Evolutionary conservation across 495 filamentous ascomycete species (phyloP), one percentile per base, ranked within the genome.

Genomic region (Lasiosphaeriaceae sp.): DNA sequence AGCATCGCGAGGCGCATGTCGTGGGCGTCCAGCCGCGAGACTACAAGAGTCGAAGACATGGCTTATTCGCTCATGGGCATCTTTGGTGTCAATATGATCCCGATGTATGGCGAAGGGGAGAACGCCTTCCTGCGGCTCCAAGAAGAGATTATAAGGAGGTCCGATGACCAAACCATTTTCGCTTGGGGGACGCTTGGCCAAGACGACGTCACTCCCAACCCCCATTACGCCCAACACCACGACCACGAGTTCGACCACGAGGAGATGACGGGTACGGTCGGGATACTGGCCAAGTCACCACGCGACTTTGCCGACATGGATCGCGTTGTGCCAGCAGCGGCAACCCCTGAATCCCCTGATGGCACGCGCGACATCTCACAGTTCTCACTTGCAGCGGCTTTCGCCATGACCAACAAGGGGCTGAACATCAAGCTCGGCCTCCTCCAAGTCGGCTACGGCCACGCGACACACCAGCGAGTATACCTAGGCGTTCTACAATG

Each of bases 21-120:
- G 11, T 77, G 71, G 73, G 66, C 70, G 5, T 54, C 62, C 8
- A 23, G 46, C 22, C 63, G 74, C n/a, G 26, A 53, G 7, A 73
- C 70, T 0, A 68, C 62, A 1, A 39, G 58, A 4, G 52, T 56
- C n/a, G 74, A 77, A 58, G 74, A 77, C 51, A 49, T 55, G 34
- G 72, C 71, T 1, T 75, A 75, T 46, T 72, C 61, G 6, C 61
- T 77, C 8, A 41, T 76, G 26, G 73, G 73, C 12, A 54, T 76
- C 0, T 73, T 72, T 45, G 62, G 58, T 20, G 50, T 76, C 35
- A 56, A 64, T 49, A 62, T 76, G 59, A 57, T 66, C 16, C 59
- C 66, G 1, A 19, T 74, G 2, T 76, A 74, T 56, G 72, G 72
- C 31, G 74, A 75, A 47, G 70, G 72, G 2, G 66, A 67, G 12